Evolutionary conservation across 2,329 filamentous ascomycete species (phyloP).

Genomic region (Exophiala aquamarina): DNA sequence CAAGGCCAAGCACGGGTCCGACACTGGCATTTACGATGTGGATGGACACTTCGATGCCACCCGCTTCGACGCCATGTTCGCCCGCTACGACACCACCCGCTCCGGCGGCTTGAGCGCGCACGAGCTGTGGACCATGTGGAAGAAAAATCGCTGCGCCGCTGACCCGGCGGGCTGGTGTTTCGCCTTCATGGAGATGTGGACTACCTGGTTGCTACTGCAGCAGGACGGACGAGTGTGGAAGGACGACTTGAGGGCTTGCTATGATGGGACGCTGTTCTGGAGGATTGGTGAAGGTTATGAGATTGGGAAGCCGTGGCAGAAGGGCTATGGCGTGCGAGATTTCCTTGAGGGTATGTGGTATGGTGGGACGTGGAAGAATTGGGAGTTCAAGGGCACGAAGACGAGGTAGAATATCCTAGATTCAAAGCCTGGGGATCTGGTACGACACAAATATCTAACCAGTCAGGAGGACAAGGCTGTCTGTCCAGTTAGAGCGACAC

Average conservation of each 20-base stretch:
- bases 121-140: slow-evolving; percentile 40
- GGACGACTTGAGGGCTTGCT: slow-evolving; percentile 31
- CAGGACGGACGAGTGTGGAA: slow-evolving; percentile 32
- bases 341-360: slow-evolving; percentile 16
- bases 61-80: slow-evolving; percentile 50
- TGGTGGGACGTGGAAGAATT: slow-evolving; percentile 21
- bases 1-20: slow-evolving; percentile 46
- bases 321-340: slow-evolving; percentile 22
- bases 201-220: slow-evolving; percentile 32
- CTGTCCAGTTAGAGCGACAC: too few relatives aligned
- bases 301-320: slow-evolving; percentile 8
- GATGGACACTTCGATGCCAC: slow-evolving; percentile 49
- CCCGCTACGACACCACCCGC: slow-evolving; percentile 43
- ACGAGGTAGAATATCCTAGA: too few relatives aligned
- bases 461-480: too few relatives aligned
- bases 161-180: slow-evolving; percentile 48
- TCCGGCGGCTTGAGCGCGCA: slow-evolving; percentile 40
- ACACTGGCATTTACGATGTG: slow-evolving; percentile 44
- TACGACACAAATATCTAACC: too few relatives aligned
- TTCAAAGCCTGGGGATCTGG: too few relatives aligned
- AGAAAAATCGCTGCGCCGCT: slow-evolving; percentile 42
- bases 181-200: slow-evolving; percentile 28
- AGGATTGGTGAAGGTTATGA: slow-evolving; percentile 14
- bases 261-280: slow-evolving; percentile 30
- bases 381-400: slow-evolving; percentile 16